Base-by-base conservation (phyloP, 139 green algal genomes). In the Pedinophyceae sp. region DNA sequence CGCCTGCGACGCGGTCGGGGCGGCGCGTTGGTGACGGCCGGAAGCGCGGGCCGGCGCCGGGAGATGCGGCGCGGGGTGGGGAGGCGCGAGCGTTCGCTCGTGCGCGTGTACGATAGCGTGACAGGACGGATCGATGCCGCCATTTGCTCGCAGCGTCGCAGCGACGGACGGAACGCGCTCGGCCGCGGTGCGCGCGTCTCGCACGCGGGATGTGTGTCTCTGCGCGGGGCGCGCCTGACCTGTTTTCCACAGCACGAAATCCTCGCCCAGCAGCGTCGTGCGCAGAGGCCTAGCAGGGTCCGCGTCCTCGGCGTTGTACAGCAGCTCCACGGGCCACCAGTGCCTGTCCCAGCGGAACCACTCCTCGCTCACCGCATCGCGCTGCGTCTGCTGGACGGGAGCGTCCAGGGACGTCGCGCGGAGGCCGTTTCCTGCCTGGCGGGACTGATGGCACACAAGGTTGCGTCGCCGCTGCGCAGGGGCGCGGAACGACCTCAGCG, bases 301-400 rank as follows among this genome's bases (percentile, higher is more conserved):
- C 57, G 73, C 34, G 60, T 72, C 52, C 18, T 39, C 52, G n/a
- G n/a, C n/a, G n/a, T n/a, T n/a, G n/a, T n/a, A n/a, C 18, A 60
- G 26, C 3, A 57, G 20, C 2, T 48, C 47, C 30, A 73, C 29
- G 1, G 64, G 60, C 27, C 70, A 77, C 64, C 64, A 76, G 24
- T 72, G 64, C 50, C 52, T 48, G 25, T 5, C 40, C 68, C 63
- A 76, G 24, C 50, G n/a, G 49, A 66, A 56, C n/a, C n/a, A n/a
- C n/a, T n/a, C n/a, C n/a, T n/a, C n/a, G n/a, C n/a, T n/a, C n/a
- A n/a, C n/a, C n/a, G n/a, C n/a, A n/a, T n/a, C n/a, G n/a, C n/a
- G n/a, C n/a, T n/a, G n/a, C n/a, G n/a, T n/a, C n/a, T n/a, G n/a
- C n/a, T n/a, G n/a, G n/a, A n/a, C n/a, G n/a, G n/a, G n/a, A n/a